Base-by-base conservation (phyloP, 176 grass and related monocot genomes). In the Hordeum marinum region DNA sequence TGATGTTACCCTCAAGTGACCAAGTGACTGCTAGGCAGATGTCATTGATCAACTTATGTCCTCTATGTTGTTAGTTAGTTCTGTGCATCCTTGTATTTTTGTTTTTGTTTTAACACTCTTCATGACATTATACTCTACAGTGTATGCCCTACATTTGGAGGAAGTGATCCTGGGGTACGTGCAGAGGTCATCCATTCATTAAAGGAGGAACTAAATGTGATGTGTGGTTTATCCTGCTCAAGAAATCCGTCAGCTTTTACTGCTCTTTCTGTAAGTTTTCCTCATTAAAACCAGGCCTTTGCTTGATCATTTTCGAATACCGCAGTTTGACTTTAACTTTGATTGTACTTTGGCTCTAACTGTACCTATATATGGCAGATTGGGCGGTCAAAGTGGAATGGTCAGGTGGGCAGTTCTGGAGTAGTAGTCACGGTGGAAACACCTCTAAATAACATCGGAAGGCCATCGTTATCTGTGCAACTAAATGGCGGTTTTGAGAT, bases 321-420 rank as follows among this genome's bases (percentile, higher is more conserved):
- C 27, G 11, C 74, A 72, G 65, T 78, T 73, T 45, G 8, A 18
- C 5, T 59, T 8, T 72, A 73, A 41, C 39, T 21, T 75, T 1
- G 6, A 24, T 34, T 48, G 5, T 69, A 24, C 15, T 15, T 2
- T 79, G 14, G n/a, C 18, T 66, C 45, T 87, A 83, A 80, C 36
- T 31, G 8, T 74, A 21, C 23, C n/a, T 83, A 10, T 25, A 25
- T 25, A 45, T 83, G 35, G 58, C 81, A 98, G 96, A 82, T 98
- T 89, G 96, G 96, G 84, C 89, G 93, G 87, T 98, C 96, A 0
- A 98, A 95, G 88, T 98, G 96, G 96, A 98, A 96, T 83, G 93
- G 96, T 21, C 87, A 95, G 90, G 52, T 90, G 36, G 96, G 96
- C 31, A 98, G 86, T 88, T 90, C 96, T 11, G 96, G 96, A 71